phyloP scores from a whole-genome alignment of 345 rosid species.

The Euphorbia tirucalli region DNA sequence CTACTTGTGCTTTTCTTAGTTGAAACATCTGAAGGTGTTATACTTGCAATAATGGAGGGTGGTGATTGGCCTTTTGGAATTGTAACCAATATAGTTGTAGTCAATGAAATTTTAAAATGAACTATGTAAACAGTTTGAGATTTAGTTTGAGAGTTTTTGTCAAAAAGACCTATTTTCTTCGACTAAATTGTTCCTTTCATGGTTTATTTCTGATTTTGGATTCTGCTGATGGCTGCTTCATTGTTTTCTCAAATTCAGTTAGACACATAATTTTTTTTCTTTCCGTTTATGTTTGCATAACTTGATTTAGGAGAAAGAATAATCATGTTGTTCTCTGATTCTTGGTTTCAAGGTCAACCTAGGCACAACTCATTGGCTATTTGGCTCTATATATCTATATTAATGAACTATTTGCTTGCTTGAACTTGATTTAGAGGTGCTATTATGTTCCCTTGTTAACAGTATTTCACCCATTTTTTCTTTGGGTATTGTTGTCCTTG shows the following conservation, averaged over 20 bases:
- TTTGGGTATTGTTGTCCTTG: constrained; percentile 1
- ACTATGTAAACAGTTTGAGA: neutral
- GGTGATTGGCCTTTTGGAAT: neutral
- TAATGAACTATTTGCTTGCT: neutral
- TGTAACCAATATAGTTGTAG: neutral
- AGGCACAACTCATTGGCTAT: neutral
- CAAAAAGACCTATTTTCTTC: neutral
- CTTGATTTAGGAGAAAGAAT: neutral
- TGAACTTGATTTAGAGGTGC: neutral
- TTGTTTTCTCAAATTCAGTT: neutral
- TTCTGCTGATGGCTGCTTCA: neutral
- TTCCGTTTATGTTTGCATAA: neutral
- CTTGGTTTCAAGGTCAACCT: neutral
- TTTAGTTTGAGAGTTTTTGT: neutral
- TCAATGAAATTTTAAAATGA: neutral
- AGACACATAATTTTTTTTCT: neutral
- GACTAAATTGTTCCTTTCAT: neutral
- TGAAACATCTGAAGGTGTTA: neutral
- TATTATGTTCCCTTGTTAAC: neutral
- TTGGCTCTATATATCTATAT: neutral
- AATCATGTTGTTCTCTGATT: neutral
- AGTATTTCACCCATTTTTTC: neutral
- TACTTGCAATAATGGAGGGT: constrained; percentile 1
- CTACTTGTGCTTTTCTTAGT: neutral
- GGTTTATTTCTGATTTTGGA: neutral